A percentile compares a stretch with the other conserved stretches of the same genome.
Conservation (phyloP, 2,329 filamentous ascomycete species). For the Aaosphaeria arxii region DNA sequence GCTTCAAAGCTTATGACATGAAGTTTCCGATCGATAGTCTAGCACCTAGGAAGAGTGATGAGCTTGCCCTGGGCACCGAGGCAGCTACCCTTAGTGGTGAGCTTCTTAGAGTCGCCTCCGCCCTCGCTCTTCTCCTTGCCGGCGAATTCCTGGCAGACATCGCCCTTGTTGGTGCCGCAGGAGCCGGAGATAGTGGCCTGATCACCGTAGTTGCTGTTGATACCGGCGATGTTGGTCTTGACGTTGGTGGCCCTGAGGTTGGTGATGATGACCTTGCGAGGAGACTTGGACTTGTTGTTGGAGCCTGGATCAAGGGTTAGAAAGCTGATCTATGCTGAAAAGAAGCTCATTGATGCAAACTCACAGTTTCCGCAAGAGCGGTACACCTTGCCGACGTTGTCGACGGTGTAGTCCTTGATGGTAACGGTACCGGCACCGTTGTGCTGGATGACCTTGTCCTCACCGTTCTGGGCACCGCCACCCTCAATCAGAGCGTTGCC, state of each 20-base stretch:
- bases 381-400: conserved; percentile 30
- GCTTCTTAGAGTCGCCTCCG: conserved; percentile 9
- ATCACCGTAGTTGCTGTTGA: conserved; percentile 50
- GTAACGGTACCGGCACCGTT: conserved; percentile 30
- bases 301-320: conserved; percentile 4
- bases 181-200: conserved; percentile 44
- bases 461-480: conserved; percentile 20
- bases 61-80: neutral
- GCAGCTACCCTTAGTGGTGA: conserved; percentile 8
- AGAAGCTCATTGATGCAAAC: too few species aligned
- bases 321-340: too few species aligned
- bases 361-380: conserved; percentile 27
- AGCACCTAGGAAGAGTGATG: too few species aligned
- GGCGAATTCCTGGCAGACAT: conserved; percentile 21
- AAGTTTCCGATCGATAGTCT: too few species aligned
- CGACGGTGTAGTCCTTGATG: conserved; percentile 28
- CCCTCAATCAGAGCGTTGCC: neutral
- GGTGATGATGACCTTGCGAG: conserved; percentile 41
- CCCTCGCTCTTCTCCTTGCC: conserved; percentile 15
- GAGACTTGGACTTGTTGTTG: conserved; percentile 43
- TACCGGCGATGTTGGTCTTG: conserved; percentile 38
- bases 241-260: conserved; percentile 40
- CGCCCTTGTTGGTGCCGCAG: conserved; percentile 18
- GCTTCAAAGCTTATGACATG: too few species aligned
- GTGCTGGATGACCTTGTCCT: conserved; percentile 33